Evolutionary conservation across 305 asterid species (phyloP).

Genomic region (Galium porrigens): DNA sequence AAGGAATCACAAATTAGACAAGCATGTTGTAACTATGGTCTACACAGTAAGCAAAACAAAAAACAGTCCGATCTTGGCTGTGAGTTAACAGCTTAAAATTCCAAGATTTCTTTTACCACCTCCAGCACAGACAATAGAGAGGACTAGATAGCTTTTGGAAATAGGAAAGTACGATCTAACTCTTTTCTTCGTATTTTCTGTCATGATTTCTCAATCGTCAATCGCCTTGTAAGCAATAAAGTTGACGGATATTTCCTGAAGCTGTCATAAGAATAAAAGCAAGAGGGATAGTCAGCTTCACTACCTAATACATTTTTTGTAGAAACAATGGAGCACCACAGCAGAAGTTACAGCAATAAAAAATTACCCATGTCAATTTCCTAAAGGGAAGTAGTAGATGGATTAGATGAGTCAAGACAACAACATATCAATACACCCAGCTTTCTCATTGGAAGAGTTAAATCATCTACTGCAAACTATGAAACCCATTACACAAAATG

Average conservation of each 20-base stretch:
- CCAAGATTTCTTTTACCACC: constrained; percentile 27
- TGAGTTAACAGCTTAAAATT: constrained; percentile 23
- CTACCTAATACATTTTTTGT: neutral
- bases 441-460: neutral
- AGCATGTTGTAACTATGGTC: constrained; percentile 22
- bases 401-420: neutral
- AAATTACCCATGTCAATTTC: neutral
- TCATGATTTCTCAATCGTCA: constrained; percentile 16
- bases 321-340: neutral
- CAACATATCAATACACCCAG: neutral
- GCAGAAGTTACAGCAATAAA: neutral
- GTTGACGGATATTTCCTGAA: constrained; percentile 84
- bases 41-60: constrained; percentile 20
- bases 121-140: constrained; percentile 15
- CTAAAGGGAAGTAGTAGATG: neutral
- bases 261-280: constrained; percentile 38
- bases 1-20: constrained; percentile 22
- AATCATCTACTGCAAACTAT: neutral
- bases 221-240: constrained; percentile 75
- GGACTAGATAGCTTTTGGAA: constrained; percentile 21
- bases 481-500: neutral
- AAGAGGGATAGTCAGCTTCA: constrained; percentile 12
- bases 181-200: constrained; percentile 11
- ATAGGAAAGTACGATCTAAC: constrained; percentile 14
- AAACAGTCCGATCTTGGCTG: constrained; percentile 15